Percentiles rank a stretch among this genome's conserved stretches.
These are phyloP conservation scores for Chimonanthus praecox DNA, from an alignment of 164 flowering plant genomes.

Conservation along the genomic window DNA sequence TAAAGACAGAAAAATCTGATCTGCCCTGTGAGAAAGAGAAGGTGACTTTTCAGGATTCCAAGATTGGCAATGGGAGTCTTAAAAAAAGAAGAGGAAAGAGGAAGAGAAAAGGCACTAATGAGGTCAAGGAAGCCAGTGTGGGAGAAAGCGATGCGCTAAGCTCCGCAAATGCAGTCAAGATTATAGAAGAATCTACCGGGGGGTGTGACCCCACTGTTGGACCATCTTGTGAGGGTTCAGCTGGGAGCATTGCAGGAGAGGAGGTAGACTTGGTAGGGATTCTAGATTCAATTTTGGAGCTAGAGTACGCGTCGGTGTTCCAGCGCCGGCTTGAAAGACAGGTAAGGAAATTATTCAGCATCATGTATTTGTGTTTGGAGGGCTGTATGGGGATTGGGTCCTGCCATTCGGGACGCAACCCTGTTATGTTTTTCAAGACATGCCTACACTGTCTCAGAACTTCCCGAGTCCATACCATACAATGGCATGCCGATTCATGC, in stretches of 20 bases:
- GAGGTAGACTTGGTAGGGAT: constrained; percentile 34
- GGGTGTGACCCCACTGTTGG: constrained; percentile 19
- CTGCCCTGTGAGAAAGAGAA: constrained; percentile 20
- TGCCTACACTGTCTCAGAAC: no score
- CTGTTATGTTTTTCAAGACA: no score
- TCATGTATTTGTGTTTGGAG: not conserved
- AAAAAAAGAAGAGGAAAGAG: constrained; percentile 72
- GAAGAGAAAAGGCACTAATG: constrained; percentile 56
- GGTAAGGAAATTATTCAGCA: constrained; percentile 33
- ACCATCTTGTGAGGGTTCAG: constrained; percentile 12
- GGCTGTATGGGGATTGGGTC: not conserved
- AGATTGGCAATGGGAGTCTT: constrained; percentile 19
- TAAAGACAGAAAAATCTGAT: constrained; percentile 18
- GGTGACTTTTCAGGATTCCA: constrained; percentile 11
- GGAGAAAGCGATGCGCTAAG: constrained; percentile 49
- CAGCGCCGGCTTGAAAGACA: constrained; percentile 61
- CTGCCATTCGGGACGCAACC: not conserved
- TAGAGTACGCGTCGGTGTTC: constrained; percentile 43
- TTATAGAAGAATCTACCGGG: constrained; percentile 32
- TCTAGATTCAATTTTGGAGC: constrained; percentile 37
- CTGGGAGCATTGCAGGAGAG: constrained; percentile 8
- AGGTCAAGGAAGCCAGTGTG: constrained; percentile 43
- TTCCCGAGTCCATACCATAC: no score
- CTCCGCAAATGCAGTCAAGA: constrained; percentile 22
- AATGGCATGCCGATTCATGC: no score